These are phyloP conservation scores for Lecanosticta acicola DNA, from an alignment of 2,329 filamentous ascomycete genomes.

Conservation along the genomic window DNA sequence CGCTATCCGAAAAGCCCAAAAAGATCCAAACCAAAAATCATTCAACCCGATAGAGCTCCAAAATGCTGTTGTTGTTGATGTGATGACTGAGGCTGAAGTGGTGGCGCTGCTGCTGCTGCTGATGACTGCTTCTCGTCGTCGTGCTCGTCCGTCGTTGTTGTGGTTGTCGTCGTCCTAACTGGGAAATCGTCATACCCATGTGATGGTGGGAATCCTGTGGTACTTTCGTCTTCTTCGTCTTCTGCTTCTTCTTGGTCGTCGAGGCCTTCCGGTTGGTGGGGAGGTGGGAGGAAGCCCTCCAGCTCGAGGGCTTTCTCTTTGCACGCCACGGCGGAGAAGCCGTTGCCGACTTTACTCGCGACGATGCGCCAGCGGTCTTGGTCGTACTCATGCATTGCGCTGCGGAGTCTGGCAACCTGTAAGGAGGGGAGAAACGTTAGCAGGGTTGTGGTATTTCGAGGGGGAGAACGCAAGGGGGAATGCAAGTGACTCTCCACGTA, in stretches of 20 bases:
- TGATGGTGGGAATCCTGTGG: too few relatives aligned
- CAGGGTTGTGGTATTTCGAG: background rate
- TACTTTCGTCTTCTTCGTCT: too few relatives aligned
- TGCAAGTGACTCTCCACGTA: background rate
- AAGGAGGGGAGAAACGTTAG: background rate
- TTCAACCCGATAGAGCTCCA: too few relatives aligned
- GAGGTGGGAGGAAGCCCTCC: background rate
- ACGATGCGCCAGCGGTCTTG: constrained; percentile 91
- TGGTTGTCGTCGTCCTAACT: too few relatives aligned
- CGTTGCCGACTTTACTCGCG: constrained; percentile 81
- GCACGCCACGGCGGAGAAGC: constrained; percentile 82
- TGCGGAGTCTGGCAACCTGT: constrained; percentile 72
- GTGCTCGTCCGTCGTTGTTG: too few relatives aligned
- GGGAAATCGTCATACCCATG: too few relatives aligned
- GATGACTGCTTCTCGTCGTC: too few relatives aligned
- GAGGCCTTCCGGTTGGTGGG: constrained; percentile 5
- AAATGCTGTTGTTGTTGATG: too few relatives aligned
- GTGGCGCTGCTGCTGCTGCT: too few relatives aligned
- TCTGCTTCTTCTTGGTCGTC: background rate
- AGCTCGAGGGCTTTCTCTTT: constrained; percentile 71
- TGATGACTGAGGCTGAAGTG: too few relatives aligned
- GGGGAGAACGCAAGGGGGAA: background rate
- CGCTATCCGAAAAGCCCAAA: too few relatives aligned
- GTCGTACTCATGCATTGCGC: constrained; percentile 76
- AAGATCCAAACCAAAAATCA: too few relatives aligned